These are phyloP conservation scores for Tylopilus sp. DNA, from an alignment of 768 basidiomycete species.

Conservation along the genomic window DNA sequence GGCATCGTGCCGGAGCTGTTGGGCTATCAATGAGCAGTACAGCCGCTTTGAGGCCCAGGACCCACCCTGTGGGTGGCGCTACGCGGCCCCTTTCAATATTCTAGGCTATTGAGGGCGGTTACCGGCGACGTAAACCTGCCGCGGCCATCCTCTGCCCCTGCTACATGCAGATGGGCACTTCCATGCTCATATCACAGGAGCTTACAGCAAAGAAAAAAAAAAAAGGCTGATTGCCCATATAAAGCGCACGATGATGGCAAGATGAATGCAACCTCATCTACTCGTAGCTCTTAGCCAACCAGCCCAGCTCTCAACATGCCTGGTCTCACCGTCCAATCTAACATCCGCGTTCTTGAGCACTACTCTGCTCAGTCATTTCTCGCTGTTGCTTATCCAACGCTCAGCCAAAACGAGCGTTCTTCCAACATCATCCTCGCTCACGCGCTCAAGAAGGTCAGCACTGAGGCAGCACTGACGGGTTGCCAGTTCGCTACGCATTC, in stretches of 20 bases:
- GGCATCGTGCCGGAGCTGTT: neutral
- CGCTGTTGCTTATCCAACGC: slow-evolving; percentile 37
- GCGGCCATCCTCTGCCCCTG: slow-evolving; percentile 11
- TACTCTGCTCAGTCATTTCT: slow-evolving; percentile 40
- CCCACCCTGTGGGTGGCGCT: slow-evolving; percentile 21
- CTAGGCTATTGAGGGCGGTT: neutral
- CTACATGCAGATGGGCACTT: neutral
- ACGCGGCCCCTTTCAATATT: slow-evolving; percentile 1
- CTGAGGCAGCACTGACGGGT: slow-evolving; percentile 36
- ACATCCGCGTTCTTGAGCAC: slow-evolving; percentile 37
- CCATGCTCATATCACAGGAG: slow-evolving; percentile 20
- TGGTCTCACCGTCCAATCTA: slow-evolving; percentile 26
- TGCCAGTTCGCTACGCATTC: slow-evolving; percentile 33
- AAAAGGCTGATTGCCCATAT: slow-evolving; percentile 1
- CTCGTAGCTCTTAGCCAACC: neutral
- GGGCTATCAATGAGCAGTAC: neutral
- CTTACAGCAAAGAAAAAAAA: slow-evolving; percentile 14
- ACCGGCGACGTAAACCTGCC: neutral
- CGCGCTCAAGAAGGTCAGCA: slow-evolving; percentile 41
- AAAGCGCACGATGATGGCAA: neutral
- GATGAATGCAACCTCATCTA: neutral
- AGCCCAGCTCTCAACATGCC: slow-evolving; percentile 21
- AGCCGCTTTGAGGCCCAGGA: neutral
- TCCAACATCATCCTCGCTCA: slow-evolving; percentile 53
- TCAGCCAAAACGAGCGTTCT: slow-evolving; percentile 43